These are phyloP conservation scores for Candolleomyces eurysporus DNA, from an alignment of 768 basidiomycete species.

Conservation along the genomic window DNA sequence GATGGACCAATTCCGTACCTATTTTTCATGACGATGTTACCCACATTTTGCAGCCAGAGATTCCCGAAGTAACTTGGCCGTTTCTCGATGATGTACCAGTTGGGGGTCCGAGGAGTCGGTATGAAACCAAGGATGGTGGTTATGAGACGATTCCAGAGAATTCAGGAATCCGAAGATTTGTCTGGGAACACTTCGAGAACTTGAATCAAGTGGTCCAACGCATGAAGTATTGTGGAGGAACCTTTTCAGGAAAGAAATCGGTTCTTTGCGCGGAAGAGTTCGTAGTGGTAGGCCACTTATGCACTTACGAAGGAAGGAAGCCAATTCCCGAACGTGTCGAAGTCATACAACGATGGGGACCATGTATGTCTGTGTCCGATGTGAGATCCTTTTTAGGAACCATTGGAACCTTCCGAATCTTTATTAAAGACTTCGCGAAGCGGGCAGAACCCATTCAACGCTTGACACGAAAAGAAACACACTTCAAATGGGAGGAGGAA, in stretches of 20 bases:
- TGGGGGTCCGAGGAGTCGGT: slow-evolving; percentile 27
- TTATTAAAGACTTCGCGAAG: slow-evolving; percentile 23
- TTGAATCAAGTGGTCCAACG: no score
- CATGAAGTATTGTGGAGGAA: no score
- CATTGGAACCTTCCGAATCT: slow-evolving; percentile 15
- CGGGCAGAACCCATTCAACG: slow-evolving; percentile 14
- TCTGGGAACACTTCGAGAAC: no score
- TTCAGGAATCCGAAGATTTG: slow-evolving; percentile 25
- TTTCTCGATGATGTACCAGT: slow-evolving; percentile 36
- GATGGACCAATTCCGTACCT: slow-evolving; percentile 13
- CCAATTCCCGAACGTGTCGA: no score
- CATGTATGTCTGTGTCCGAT: no score
- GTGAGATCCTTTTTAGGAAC: slow-evolving; percentile 31
- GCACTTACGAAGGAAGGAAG: no score
- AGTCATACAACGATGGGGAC: no score
- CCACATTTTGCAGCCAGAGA: slow-evolving; percentile 30
- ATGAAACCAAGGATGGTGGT: slow-evolving; percentile 18
- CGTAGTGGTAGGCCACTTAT: no score
- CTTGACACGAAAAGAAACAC: slow-evolving; percentile 19
- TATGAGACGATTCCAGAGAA: slow-evolving; percentile 34
- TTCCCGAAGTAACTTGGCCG: slow-evolving; percentile 29
- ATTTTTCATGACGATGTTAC: slow-evolving; percentile 8
- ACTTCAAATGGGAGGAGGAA: background rate
- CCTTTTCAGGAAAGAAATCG: no score
- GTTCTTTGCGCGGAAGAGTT: no score